phyloP scores from a whole-genome alignment of 2,329 filamentous ascomycete genomes.

The Talaromyces atroroseus region DNA sequence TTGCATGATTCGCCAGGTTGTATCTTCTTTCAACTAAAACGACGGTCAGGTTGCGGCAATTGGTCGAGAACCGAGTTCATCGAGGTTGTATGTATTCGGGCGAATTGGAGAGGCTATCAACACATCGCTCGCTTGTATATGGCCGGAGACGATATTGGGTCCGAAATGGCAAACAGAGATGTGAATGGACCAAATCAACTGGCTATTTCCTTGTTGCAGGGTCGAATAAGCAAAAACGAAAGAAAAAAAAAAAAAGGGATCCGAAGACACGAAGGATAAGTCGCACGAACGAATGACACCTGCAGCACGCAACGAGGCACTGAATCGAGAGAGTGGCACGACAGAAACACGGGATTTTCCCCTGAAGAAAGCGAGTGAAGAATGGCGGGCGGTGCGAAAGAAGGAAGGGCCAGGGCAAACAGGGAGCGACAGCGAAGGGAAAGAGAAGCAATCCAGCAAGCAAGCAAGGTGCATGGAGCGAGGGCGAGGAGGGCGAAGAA shows the following conservation, averaged over 20 bases:
- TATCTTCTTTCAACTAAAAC: background rate
- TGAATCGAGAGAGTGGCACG: background rate
- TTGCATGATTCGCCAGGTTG: conserved; percentile 9
- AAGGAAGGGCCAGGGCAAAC: background rate
- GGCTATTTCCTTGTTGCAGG: background rate
- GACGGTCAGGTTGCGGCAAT: background rate
- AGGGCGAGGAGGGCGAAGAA: background rate
- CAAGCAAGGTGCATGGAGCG: conserved; percentile 1
- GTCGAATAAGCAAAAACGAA: background rate
- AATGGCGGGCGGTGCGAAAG: background rate
- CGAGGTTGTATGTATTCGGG: background rate
- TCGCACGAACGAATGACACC: background rate
- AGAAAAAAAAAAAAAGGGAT: too few species aligned
- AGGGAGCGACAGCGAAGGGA: background rate
- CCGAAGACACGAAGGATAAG: background rate
- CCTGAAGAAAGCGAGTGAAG: background rate
- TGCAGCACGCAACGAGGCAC: background rate
- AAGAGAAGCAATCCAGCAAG: background rate
- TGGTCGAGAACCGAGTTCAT: background rate
- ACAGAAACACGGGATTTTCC: background rate
- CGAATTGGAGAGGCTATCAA: background rate
- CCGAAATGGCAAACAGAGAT: background rate
- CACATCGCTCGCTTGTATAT: background rate
- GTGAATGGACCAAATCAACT: conserved; percentile 5
- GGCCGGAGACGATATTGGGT: background rate